A percentile compares a stretch with the other conserved stretches of the same genome.
phyloP scores from a whole-genome alignment of 495 filamentous ascomycete genomes.

The Talaromyces trachyspermus region DNA sequence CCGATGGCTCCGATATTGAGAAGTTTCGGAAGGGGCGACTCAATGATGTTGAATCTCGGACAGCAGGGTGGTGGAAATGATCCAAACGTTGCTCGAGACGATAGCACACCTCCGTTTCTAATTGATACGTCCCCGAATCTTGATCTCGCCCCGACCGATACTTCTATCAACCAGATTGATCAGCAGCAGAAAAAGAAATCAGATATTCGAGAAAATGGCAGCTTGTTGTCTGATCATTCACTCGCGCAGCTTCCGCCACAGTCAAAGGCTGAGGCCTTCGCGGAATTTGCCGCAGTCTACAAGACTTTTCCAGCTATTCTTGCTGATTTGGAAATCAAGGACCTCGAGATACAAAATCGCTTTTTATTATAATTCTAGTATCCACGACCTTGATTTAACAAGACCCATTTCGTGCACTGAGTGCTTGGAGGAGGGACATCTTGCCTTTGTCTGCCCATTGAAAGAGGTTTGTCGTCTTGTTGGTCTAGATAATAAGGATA shows the following conservation, averaged over 20 bases:
- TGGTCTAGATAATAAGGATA: conserved; percentile 12
- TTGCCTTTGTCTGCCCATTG: conserved; percentile 34
- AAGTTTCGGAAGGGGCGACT: conserved; percentile 28
- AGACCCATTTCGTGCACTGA: conserved; percentile 50
- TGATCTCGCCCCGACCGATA: not conserved
- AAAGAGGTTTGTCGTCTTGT: conserved; percentile 32
- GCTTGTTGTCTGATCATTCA: not conserved
- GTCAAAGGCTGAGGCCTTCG: conserved; percentile 33
- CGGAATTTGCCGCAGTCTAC: conserved; percentile 28
- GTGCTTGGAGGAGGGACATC: conserved; percentile 39
- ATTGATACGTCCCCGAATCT: not conserved
- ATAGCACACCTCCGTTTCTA: not conserved
- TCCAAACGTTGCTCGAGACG: not conserved
- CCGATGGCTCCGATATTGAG: conserved; percentile 30
- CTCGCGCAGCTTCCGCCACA: conserved; percentile 3
- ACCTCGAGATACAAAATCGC: conserved; percentile 34
- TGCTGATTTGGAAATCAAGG: conserved; percentile 34
- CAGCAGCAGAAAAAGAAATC: no score
- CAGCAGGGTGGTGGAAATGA: conserved; percentile 12
- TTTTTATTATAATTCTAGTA: conserved; percentile 48
- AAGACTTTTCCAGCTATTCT: conserved; percentile 28
- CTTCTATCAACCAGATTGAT: not conserved
- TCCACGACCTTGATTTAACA: conserved; percentile 57
- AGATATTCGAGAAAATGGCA: not conserved
- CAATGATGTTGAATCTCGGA: conserved; percentile 36